Conservation (phyloP, 2,329 filamentous ascomycete species). For the Alternaria metachromatica region DNA sequence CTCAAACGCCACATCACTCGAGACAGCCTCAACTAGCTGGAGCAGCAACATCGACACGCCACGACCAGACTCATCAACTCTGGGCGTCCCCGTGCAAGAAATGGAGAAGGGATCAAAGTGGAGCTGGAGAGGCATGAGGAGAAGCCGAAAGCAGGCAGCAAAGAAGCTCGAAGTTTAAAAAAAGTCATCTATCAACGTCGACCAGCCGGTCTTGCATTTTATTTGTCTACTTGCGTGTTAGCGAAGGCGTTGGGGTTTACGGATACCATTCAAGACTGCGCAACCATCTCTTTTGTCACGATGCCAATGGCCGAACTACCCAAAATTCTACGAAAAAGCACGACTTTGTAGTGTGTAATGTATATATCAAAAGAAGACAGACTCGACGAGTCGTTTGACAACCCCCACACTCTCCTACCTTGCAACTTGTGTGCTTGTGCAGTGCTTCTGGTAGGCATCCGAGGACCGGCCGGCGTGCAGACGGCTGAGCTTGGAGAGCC, state of each 20-base stretch:
- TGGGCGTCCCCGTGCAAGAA: slow-evolving; percentile 25
- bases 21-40: slow-evolving; percentile 18
- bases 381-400: neutral
- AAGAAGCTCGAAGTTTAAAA: slow-evolving; percentile 1
- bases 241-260: slow-evolving; percentile 25
- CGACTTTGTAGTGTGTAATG: slow-evolving; percentile 11
- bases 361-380: neutral
- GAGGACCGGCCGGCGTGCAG: neutral
- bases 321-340: neutral
- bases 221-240: slow-evolving; percentile 18
- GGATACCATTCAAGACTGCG: slow-evolving; percentile 2
- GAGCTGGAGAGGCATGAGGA: slow-evolving; percentile 32
- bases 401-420: neutral
- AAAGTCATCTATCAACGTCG: neutral
- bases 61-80: slow-evolving; percentile 43
- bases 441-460: neutral
- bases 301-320: slow-evolving; percentile 1
- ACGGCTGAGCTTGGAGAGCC: slow-evolving; percentile 11
- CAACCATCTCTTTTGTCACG: slow-evolving; percentile 21
- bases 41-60: slow-evolving; percentile 27
- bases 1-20: slow-evolving; percentile 30
- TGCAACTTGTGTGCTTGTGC: neutral
- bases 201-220: slow-evolving; percentile 1
- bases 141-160: slow-evolving; percentile 18
- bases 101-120: slow-evolving; percentile 22